Conservation (phyloP, 306 rosid genomes). For the Hippophae rhamnoides region DNA sequence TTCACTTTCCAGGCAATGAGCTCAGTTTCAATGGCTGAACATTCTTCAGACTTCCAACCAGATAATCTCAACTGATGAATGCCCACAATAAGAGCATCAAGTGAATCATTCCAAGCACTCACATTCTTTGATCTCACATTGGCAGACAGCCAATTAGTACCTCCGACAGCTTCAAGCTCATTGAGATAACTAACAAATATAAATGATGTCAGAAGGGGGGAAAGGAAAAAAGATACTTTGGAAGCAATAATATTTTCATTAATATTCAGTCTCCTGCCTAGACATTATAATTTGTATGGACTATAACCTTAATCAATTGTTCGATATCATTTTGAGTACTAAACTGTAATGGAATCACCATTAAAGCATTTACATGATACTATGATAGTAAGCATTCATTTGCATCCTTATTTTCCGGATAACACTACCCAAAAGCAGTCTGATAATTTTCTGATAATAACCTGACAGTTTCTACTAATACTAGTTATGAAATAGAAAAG, state of each 20-base stretch:
- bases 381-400: no score
- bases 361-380: no score
- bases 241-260: slow-evolving; percentile 6
- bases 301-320: not conserved
- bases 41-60: slow-evolving; percentile 85
- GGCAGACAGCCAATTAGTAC: slow-evolving; percentile 64
- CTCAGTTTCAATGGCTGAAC: slow-evolving; percentile 79
- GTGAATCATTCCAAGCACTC: slow-evolving; percentile 73
- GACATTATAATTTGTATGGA: not conserved
- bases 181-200: slow-evolving; percentile 59
- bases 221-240: not conserved
- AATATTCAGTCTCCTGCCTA: not conserved
- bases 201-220: slow-evolving; percentile 18
- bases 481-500: no score
- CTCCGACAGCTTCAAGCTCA: slow-evolving; percentile 67
- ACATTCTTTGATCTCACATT: slow-evolving; percentile 53
- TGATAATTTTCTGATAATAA: no score
- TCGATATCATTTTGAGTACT: no score
- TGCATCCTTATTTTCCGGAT: no score
- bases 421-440: no score
- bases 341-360: no score
- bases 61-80: slow-evolving; percentile 71
- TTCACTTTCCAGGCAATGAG: slow-evolving; percentile 74
- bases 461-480: no score
- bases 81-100: slow-evolving; percentile 69